These are phyloP conservation scores for Neofusicoccum sp. DNA, from an alignment of 2,329 filamentous ascomycete genomes.

Conservation along the genomic window DNA sequence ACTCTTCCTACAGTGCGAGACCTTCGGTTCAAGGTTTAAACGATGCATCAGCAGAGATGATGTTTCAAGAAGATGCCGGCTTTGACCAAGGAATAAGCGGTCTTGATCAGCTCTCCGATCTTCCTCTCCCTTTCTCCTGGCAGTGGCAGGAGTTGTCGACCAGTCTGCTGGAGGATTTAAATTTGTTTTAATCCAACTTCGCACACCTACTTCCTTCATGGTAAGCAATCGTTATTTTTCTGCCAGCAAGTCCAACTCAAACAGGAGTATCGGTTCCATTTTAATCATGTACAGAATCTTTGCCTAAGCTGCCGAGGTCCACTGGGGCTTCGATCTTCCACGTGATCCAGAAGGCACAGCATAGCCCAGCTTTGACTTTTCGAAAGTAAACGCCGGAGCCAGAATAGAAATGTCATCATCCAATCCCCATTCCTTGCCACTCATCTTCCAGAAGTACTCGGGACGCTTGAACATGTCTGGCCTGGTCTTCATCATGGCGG, in stretches of 20 bases:
- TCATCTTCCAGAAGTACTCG: conserved; percentile 13
- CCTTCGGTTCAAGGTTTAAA: not conserved
- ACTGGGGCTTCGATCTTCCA: conserved; percentile 15
- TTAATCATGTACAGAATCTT: too few relatives aligned
- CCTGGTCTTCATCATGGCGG: not conserved
- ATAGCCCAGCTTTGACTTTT: conserved; percentile 15
- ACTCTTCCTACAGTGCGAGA: too few relatives aligned
- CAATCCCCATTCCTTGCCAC: conserved; percentile 12
- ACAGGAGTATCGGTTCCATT: too few relatives aligned
- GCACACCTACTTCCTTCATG: too few relatives aligned
- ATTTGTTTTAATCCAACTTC: not conserved
- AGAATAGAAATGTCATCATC: conserved; percentile 12
- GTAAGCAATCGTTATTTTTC: too few relatives aligned
- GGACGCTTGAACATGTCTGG: conserved; percentile 8
- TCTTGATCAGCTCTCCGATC: not conserved
- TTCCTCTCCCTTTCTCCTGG: not conserved
- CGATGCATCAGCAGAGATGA: not conserved
- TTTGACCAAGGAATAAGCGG: not conserved
- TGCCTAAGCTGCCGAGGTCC: not conserved
- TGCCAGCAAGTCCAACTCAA: too few relatives aligned
- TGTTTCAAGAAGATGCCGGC: not conserved
- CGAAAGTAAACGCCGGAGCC: conserved; percentile 11
- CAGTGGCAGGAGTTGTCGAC: conserved; percentile 2
- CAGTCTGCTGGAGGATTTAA: not conserved
- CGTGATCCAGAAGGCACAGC: conserved; percentile 1